Evolutionary conservation across 805 yeast genomes (phyloP).

Genomic region (Suhomyces vadensis): DNA sequence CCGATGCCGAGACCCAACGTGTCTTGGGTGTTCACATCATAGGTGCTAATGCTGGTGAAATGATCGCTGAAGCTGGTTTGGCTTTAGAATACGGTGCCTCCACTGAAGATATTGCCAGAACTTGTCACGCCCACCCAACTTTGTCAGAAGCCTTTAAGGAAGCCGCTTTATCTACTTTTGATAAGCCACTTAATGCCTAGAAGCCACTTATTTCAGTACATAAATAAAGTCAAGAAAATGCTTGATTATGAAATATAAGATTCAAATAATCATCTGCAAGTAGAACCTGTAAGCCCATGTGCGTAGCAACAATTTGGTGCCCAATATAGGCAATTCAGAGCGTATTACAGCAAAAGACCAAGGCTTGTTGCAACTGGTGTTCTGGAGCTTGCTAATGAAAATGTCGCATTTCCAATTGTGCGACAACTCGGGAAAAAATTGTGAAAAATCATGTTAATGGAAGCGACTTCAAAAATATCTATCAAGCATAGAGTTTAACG

Average conservation of each 20-base stretch:
- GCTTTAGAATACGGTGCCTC: slow-evolving; percentile 99
- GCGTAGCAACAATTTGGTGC: too few relatives aligned
- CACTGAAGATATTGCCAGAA: slow-evolving; percentile 95
- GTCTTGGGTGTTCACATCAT: slow-evolving; percentile 94
- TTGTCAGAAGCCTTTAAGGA: slow-evolving; percentile 97
- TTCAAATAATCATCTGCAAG: too few relatives aligned
- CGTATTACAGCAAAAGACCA: too few relatives aligned
- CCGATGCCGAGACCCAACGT: slow-evolving; percentile 97
- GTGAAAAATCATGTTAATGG: neutral
- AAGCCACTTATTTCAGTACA: neutral
- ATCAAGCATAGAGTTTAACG: neutral
- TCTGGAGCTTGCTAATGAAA: too few relatives aligned
- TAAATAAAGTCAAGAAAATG: neutral
- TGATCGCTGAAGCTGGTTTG: slow-evolving; percentile 98
- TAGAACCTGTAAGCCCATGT: too few relatives aligned
- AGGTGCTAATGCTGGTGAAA: slow-evolving; percentile 99
- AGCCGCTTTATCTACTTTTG: slow-evolving; percentile 91
- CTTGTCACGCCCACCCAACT: slow-evolving; percentile 99
- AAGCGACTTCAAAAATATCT: neutral
- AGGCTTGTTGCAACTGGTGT: too few relatives aligned
- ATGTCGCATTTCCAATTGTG: neutral
- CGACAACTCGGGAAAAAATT: neutral
- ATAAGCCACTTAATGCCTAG: slow-evolving; percentile 85
- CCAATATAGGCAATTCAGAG: too few relatives aligned
- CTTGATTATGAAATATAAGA: neutral